phyloP scores from a whole-genome alignment of 768 basidiomycete genomes.

The Lanmaoa pseudosensibilis region DNA sequence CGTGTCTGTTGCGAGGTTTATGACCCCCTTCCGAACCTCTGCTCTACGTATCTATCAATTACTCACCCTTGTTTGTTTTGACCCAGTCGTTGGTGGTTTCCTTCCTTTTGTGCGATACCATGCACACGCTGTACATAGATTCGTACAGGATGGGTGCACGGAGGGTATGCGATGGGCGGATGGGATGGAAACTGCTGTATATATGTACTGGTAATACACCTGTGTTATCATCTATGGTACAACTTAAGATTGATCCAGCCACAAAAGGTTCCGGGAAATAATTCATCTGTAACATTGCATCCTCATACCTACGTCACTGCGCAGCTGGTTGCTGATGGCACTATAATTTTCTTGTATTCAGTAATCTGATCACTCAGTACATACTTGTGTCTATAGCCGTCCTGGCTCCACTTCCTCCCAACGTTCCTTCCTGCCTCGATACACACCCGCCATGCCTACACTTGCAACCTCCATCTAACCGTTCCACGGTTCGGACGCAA shows the following conservation, averaged over 20 bases:
- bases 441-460: background rate
- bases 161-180: background rate
- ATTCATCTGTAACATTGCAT: too few relatives aligned
- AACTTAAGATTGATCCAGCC: too few relatives aligned
- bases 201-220: background rate
- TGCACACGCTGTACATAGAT: conserved; percentile 1
- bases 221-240: too few relatives aligned
- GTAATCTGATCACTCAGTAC: background rate
- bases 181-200: background rate
- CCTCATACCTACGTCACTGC: too few relatives aligned
- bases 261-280: too few relatives aligned
- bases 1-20: background rate
- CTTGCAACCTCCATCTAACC: background rate
- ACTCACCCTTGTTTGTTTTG: background rate
- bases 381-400: too few relatives aligned
- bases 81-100: background rate
- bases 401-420: background rate
- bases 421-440: background rate
- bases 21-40: background rate
- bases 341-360: background rate
- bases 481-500: background rate
- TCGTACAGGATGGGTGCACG: background rate
- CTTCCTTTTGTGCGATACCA: conserved; percentile 8
- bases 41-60: background rate
- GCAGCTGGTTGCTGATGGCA: too few relatives aligned